A percentile compares a stretch with the other conserved stretches of the same genome.
Conservation (phyloP, 768 basidiomycete species). For the Auriscalpium vulgare region DNA sequence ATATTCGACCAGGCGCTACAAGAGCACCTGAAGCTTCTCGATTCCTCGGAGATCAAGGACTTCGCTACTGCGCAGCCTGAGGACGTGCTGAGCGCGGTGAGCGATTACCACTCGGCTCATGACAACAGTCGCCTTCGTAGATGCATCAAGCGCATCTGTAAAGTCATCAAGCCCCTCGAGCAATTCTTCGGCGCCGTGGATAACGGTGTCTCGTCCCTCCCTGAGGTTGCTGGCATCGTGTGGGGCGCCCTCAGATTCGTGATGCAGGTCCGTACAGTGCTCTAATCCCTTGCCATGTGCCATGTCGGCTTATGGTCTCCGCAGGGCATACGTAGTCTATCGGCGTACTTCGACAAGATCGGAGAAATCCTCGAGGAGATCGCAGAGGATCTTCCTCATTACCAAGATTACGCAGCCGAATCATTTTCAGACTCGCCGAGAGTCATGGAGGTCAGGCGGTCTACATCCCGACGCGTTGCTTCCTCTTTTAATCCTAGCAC, state of each 20-base stretch:
- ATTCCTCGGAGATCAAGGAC: neutral
- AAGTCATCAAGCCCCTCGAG: neutral
- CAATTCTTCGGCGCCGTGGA: neutral
- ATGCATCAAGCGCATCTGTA: neutral
- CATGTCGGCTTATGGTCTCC: neutral
- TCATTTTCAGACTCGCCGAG: neutral
- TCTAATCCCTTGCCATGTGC: too few relatives aligned
- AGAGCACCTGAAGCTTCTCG: neutral
- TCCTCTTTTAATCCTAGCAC: too few relatives aligned
- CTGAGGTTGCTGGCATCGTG: neutral
- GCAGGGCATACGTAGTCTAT: neutral
- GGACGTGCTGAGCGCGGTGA: neutral
- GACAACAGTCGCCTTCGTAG: neutral
- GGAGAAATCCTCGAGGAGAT: slow-evolving; percentile 2
- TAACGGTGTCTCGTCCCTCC: neutral
- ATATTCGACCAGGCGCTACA: slow-evolving; percentile 4
- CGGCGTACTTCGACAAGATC: slow-evolving; percentile 1
- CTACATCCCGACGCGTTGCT: neutral
- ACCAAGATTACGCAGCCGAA: slow-evolving; percentile 3
- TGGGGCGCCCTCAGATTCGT: slow-evolving; percentile 4
- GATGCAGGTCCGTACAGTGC: neutral
- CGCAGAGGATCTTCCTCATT: neutral
- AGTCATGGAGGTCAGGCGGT: slow-evolving; percentile 1
- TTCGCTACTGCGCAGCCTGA: neutral
- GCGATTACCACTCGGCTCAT: neutral